Conservation (phyloP, 1,284 basidiomycete genomes). For the Trametes sp. region DNA sequence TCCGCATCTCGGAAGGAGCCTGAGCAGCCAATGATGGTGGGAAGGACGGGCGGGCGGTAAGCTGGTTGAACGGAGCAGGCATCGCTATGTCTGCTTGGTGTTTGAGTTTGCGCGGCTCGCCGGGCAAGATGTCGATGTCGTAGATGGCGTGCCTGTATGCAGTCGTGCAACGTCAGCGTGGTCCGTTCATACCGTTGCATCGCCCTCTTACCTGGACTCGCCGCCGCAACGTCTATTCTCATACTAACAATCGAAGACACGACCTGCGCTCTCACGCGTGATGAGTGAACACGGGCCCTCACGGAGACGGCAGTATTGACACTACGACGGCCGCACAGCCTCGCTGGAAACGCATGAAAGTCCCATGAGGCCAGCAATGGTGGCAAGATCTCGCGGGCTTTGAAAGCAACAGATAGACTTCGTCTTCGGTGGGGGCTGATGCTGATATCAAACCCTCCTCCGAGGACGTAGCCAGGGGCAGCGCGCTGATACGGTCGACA, state of each 20-base stretch:
- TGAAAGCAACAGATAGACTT: conserved; percentile 6
- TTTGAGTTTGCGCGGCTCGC: neutral
- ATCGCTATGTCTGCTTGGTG: neutral
- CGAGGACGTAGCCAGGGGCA: neutral
- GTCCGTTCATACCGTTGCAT: neutral
- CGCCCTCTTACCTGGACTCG: neutral
- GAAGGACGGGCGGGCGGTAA: neutral
- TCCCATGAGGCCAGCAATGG: neutral
- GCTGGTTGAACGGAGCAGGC: neutral
- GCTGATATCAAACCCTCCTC: conserved; percentile 4
- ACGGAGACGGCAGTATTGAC: neutral
- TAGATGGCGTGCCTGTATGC: neutral
- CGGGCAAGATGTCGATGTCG: neutral
- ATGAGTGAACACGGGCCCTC: too few relatives aligned
- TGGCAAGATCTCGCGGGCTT: neutral
- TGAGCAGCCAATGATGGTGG: conserved; percentile 5
- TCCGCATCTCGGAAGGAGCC: conserved; percentile 7
- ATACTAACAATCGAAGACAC: too few relatives aligned
- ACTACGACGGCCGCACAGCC: neutral
- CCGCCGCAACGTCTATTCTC: too few relatives aligned
- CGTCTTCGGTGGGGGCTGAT: neutral
- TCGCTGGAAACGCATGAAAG: neutral
- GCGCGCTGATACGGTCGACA: neutral
- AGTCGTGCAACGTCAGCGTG: neutral
- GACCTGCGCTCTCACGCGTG: too few relatives aligned